Percentiles rank a stretch among this genome's conserved stretches.
phyloP scores from a whole-genome alignment of 2,329 filamentous ascomycete species.

The Xylaria sp. region DNA sequence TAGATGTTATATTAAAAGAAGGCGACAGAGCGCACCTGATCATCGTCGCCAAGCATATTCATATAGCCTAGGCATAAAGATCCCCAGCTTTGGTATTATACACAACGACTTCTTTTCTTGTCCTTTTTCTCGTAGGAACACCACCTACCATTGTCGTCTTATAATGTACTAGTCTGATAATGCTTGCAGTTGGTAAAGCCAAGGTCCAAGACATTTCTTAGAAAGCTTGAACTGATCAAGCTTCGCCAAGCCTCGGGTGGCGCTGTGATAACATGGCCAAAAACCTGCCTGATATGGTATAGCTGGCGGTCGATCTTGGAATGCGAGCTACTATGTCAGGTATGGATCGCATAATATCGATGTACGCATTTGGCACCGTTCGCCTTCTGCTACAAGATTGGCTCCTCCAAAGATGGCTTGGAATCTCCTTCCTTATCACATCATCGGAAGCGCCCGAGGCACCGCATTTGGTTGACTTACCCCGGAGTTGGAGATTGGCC shows the following conservation, averaged over 20 bases:
- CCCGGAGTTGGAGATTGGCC: slow-evolving; percentile 28
- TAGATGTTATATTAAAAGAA: slow-evolving; percentile 10
- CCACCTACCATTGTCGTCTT: not conserved
- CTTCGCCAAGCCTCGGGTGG: slow-evolving; percentile 33
- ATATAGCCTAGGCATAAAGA: not conserved
- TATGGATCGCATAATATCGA: slow-evolving; percentile 30
- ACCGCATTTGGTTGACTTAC: slow-evolving; percentile 17
- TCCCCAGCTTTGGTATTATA: not conserved
- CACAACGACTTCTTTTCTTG: not conserved
- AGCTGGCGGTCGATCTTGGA: slow-evolving; percentile 24
- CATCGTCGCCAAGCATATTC: slow-evolving; percentile 4
- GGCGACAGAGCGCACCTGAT: slow-evolving; percentile 3
- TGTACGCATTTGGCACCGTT: slow-evolving; percentile 13
- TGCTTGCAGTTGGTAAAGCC: slow-evolving; percentile 11
- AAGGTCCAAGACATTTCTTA: slow-evolving; percentile 26
- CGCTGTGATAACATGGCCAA: slow-evolving; percentile 16
- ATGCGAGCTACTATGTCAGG: slow-evolving; percentile 33
- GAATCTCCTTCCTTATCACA: slow-evolving; percentile 36
- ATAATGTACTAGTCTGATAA: not conserved
- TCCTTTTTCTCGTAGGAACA: not conserved
- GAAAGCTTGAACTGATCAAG: slow-evolving; percentile 35
- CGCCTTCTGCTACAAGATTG: slow-evolving; percentile 28
- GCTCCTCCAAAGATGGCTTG: slow-evolving; percentile 11
- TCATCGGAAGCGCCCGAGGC: slow-evolving; percentile 34
- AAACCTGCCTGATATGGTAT: slow-evolving; percentile 36